These are phyloP conservation scores for Talaromyces sp. DNA, from an alignment of 2,329 filamentous ascomycete species.

Conservation along the genomic window DNA sequence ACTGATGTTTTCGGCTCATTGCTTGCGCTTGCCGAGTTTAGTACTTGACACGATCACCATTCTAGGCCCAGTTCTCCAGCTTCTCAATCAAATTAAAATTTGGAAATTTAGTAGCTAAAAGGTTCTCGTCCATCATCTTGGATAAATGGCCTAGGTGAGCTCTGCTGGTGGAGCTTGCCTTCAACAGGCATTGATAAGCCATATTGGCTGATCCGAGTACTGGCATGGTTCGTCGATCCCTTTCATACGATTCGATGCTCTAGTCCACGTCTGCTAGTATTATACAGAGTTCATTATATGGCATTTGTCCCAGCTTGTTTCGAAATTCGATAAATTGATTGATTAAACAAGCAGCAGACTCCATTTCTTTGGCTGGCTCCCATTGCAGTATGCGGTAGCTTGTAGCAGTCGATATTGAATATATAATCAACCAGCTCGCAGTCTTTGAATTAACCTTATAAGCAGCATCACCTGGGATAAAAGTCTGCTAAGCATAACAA, in stretches of 20 bases:
- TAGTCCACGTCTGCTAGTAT: neutral
- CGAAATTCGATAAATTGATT: neutral
- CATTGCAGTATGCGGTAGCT: conserved; percentile 11
- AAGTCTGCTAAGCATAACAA: neutral
- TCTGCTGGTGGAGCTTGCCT: neutral
- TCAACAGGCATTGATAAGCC: neutral
- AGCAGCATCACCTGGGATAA: conserved; percentile 3
- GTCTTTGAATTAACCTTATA: neutral
- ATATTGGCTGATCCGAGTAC: neutral
- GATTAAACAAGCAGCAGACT: conserved; percentile 9
- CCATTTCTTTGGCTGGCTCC: conserved; percentile 5
- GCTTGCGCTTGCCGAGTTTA: neutral
- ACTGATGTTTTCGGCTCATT: neutral
- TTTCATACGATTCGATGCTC: neutral
- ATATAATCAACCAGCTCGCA: neutral
- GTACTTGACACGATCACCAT: neutral
- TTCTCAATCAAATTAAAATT: neutral
- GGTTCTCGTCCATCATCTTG: neutral
- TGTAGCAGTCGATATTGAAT: neutral
- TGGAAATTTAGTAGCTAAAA: neutral
- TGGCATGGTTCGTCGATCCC: neutral
- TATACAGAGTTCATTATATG: neutral
- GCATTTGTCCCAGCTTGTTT: neutral
- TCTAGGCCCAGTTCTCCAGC: conserved; percentile 3
- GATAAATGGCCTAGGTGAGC: neutral